Base-by-base conservation (phyloP, 2,329 filamentous ascomycete species). In the Monilinia laxa region DNA sequence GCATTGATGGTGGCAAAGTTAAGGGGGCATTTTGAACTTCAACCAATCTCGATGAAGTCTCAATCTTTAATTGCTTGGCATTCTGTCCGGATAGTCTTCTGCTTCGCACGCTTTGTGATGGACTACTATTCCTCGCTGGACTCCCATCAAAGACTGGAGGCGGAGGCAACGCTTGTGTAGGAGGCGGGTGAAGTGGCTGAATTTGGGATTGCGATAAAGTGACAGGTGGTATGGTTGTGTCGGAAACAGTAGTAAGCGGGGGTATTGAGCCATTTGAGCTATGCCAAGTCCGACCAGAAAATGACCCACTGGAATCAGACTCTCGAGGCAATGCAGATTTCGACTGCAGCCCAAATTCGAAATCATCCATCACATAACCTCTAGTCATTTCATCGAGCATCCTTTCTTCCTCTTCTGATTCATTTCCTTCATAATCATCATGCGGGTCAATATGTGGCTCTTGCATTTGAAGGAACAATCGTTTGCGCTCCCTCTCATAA, bases 361-460 rank as follows among this genome's bases (percentile, higher is more conserved):
- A 96, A 66, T 93, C 90, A 66, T 94, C 91, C 74, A 95, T 87
- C 65, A 88, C 85, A 77, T 93, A 94, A 64, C 90, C 92, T 70
- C 86, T 87, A 0, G 91, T 93, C 84, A 98, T 92, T 76, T 97
- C 92, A 69, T 97, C 94, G 59, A 97, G 78, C 64, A 93, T 84
- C 45, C 88, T 84, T 75, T 93, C 90, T 75, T 86, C 84, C 71
- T 93, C 91, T 65, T 93, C 87, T 0, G 85, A 87, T 40, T 87
- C 87, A 68, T 85, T 82, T 12, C 85, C 87, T 25, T 87, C 83
- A 71, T 90, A 88, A 62, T 87, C 86, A 40, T 86, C 85, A 70
- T 85, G 84, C 62, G 83, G 80, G n/a, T 80, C 68, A 45, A 66
- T 65, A 52, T 72, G 69, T 20, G 70, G 66, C 31, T 66, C 64